Percentiles rank a stretch among this genome's conserved stretches.
Conservation (phyloP, 2,329 filamentous ascomycete genomes). For the Ascochyta fabae region DNA sequence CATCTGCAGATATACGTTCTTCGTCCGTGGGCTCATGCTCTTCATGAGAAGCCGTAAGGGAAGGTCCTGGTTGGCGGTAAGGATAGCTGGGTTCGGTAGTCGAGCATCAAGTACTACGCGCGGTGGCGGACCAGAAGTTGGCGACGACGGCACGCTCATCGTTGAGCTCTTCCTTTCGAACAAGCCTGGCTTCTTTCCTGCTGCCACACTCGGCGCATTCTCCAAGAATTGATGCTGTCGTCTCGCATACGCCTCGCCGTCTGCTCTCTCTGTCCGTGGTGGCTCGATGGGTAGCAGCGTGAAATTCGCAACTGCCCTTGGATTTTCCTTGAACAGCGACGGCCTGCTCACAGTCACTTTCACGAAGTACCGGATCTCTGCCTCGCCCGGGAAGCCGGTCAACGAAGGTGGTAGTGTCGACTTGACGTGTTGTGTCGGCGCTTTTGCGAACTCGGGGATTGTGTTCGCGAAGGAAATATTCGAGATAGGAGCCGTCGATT, state of each 20-base stretch:
- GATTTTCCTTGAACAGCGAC: slow-evolving; percentile 88
- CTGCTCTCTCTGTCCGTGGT: slow-evolving; percentile 70
- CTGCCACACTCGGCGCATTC: slow-evolving; percentile 31
- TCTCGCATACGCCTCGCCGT: slow-evolving; percentile 84
- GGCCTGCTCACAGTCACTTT: slow-evolving; percentile 95
- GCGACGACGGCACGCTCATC: slow-evolving; percentile 24
- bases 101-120: slow-evolving; percentile 81
- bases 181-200: slow-evolving; percentile 65
- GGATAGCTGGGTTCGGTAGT: slow-evolving; percentile 82
- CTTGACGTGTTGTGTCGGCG: slow-evolving; percentile 71
- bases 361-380: slow-evolving; percentile 91
- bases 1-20: slow-evolving; percentile 76
- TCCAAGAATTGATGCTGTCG: slow-evolving; percentile 67
- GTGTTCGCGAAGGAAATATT: slow-evolving; percentile 54
- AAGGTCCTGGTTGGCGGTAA: slow-evolving; percentile 87
- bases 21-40: slow-evolving; percentile 72
- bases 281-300: slow-evolving; percentile 94
- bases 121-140: slow-evolving; percentile 41
- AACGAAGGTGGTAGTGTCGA: slow-evolving; percentile 88
- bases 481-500: slow-evolving; percentile 46
- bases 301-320: slow-evolving; percentile 66
- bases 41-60: slow-evolving; percentile 81
- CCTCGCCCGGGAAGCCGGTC: slow-evolving; percentile 83
- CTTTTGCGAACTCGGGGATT: slow-evolving; percentile 53
- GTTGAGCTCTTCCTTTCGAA: slow-evolving; percentile 57